Evolutionary conservation across 176 grass and related monocot genomes (phyloP), one percentile per base, ranked within the genome.

Genomic region (Chloris gayana): DNA sequence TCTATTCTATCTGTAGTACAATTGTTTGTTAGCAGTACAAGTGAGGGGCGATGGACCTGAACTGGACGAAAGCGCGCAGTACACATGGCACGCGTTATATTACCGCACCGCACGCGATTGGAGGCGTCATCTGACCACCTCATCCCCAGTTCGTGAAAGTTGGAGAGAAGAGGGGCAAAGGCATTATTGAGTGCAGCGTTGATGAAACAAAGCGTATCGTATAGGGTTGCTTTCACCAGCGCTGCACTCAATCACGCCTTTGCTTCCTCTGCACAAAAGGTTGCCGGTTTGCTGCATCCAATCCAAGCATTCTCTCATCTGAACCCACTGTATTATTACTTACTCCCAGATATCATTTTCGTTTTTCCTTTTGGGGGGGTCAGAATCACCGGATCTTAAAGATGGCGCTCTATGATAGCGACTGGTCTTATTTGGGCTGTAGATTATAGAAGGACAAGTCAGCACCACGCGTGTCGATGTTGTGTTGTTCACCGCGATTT

Each of bases 161-260:
- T 13, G 10, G 22, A 74, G 61, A 72, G 25, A 84, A 62, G 73
- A 77, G 75, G 46, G 26, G 76, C 47, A 80, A 79, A 91, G 74
- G 84, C 85, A 60, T 88, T 84, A 80, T 97, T 89, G 94, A 97
- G 89, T 94, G 89, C 94, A 97, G 94, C 91, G 94, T 97, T 94
- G 54, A 57, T 57, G 54, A 57, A 24, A 37, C 35, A 4, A 37
- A 57, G 11, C 41, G 19, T 57, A 2, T 10, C 9, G 26, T 9
- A 7, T 1, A 25, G 4, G 56, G 56, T 18, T 42, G 22, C 42
- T 50, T 73, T 90, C 82, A 64, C 79, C 71, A 27, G 33, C 83
- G 32, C 80, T 96, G 85, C 93, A 78, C 74, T 49, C 90, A 88
- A 73, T 96, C 4, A 88, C 69, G 80, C 74, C 61, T 92, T 84